Evolutionary conservation across 495 filamentous ascomycete species (phyloP), one percentile per base, ranked within the genome.

Genomic region (Penicillium desertorum): DNA sequence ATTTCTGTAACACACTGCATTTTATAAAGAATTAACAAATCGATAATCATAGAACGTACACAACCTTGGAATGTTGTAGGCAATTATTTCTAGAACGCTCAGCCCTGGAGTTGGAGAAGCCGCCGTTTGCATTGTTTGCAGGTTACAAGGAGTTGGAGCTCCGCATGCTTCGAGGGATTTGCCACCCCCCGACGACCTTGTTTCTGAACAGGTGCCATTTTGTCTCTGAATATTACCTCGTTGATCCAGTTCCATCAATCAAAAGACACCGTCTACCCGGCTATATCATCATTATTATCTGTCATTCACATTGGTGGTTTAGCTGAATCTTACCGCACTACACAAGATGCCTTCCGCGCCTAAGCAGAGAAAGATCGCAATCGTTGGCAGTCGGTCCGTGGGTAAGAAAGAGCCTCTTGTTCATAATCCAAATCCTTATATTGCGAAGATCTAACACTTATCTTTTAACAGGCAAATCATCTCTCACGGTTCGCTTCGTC

Each of bases 341-440:
- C 39, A 45, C 49, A 77, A 73, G 71, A 95, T 95, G 88, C 86
- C 91, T 66, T 75, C 88, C 55, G 86, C 90, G 45, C 84, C 91
- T 39, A 98, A 97, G 72, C 93, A 97, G 80, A 79, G 94, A 57
- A 99, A 99, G 80, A 93, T 99, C 71, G 94, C 94, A 65, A 92
- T 99, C 68, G 94, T 98, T 41, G 94, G 94, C 74, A 96, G 90
- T 76, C 88, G 95, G 64, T 95, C 95, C 58, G 94, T 99, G 67
- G 94, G 94, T 96, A 85, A 51, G 88, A 42, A 85, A 51, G 88
- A 42, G 27, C 20, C 44, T 23, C 4, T 36, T 36, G 2, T 30
- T n/a, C 11, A 17, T n/a, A 32, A n/a, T 32, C 12, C 2, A 34
- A 43, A 34, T 19, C 11, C 17, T 16, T 48, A 0, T 12, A 42